phyloP scores from a whole-genome alignment of 495 filamentous ascomycete species.

The Chaetomium fimeti region DNA sequence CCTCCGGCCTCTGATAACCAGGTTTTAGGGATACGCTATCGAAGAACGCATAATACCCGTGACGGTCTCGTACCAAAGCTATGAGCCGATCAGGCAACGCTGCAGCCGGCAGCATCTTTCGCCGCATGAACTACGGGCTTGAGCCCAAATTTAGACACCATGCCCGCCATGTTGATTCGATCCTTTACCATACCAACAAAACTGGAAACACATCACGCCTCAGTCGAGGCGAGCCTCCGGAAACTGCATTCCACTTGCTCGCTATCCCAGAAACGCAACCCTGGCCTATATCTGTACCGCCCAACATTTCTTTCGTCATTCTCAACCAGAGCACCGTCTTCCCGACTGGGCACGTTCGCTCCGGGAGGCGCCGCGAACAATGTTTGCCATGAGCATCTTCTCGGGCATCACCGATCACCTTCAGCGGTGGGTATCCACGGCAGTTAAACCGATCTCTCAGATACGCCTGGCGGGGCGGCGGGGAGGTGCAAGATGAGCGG shows the following conservation, averaged over 20 bases:
- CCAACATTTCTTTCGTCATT: too few species aligned
- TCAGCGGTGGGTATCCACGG: too few species aligned
- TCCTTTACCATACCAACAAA: not conserved
- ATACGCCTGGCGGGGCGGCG: too few species aligned
- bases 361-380: too few species aligned
- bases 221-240: not conserved
- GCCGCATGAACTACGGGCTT: slow-evolving; percentile 16
- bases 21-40: not conserved
- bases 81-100: slow-evolving; percentile 29
- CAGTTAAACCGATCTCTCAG: too few species aligned
- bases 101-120: slow-evolving; percentile 17
- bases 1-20: not conserved
- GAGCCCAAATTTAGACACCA: not conserved
- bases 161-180: not conserved
- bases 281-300: too few species aligned
- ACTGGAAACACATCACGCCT: not conserved
- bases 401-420: too few species aligned
- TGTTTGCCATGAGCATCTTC: too few species aligned
- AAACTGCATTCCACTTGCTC: too few species aligned
- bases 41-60: slow-evolving; percentile 11
- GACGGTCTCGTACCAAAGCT: slow-evolving; percentile 18
- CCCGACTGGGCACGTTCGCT: not conserved
- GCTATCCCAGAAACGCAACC: too few species aligned
- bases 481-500: not conserved
- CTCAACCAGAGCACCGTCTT: not conserved